Evolutionary conservation across 75 land plant species (phyloP).

Genomic region (Selaginella tamariscina): DNA sequence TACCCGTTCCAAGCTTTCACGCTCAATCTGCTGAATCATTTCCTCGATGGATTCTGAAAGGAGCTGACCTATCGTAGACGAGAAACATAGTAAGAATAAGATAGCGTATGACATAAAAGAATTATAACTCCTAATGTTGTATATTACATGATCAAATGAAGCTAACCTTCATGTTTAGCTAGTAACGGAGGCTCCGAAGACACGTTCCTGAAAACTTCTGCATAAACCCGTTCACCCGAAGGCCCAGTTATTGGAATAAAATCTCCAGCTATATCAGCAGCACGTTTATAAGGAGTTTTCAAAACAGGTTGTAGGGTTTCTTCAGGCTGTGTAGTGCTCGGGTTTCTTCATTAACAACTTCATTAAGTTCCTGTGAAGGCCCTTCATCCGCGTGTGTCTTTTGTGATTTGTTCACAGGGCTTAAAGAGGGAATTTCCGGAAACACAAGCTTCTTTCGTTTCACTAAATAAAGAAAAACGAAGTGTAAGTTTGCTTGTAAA

Average conservation of each 20-base stretch:
- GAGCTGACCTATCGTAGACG: slow-evolving; percentile 34
- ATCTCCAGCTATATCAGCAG: slow-evolving; percentile 70
- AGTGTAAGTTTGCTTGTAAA: too few species aligned
- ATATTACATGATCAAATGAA: background rate
- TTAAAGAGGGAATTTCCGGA: background rate
- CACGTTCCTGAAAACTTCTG: slow-evolving; percentile 27
- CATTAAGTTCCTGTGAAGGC: slow-evolving; percentile 1
- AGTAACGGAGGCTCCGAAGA: background rate
- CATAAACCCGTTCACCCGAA: slow-evolving; percentile 75
- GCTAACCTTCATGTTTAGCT: background rate
- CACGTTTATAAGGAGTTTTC: slow-evolving; percentile 5
- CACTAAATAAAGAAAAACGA: background rate
- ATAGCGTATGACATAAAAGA: too few species aligned
- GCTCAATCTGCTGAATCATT: slow-evolving; percentile 50
- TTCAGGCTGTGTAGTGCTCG: slow-evolving; percentile 12
- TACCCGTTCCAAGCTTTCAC: slow-evolving; percentile 57
- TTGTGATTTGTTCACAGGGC: background rate
- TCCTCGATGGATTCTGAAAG: slow-evolving; percentile 44
- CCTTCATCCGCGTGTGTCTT: background rate
- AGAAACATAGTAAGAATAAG: background rate
- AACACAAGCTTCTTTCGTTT: background rate
- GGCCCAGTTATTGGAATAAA: slow-evolving; percentile 65
- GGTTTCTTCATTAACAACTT: slow-evolving; percentile 15
- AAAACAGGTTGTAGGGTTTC: slow-evolving; percentile 19
- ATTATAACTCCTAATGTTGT: too few species aligned